These are phyloP conservation scores for Apiospora phragmitis DNA, from an alignment of 2,329 filamentous ascomycete species.

Conservation along the genomic window DNA sequence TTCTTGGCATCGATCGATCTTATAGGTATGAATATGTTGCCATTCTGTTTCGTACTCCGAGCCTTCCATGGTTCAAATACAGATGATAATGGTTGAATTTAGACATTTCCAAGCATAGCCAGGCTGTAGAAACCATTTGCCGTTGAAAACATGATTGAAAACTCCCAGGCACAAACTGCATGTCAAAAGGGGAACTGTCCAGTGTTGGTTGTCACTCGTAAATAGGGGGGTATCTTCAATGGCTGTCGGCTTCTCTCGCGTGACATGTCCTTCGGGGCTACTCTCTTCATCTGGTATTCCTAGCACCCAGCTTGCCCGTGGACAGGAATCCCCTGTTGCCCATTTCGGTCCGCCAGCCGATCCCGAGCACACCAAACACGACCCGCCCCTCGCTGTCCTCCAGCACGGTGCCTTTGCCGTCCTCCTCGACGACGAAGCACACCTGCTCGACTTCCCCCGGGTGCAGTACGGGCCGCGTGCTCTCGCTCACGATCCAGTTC, in stretches of 20 bases:
- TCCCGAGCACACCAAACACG: conserved; percentile 76
- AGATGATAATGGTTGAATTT: neutral
- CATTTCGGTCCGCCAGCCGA: conserved; percentile 89
- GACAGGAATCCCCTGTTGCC: conserved; percentile 85
- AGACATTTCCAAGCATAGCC: neutral
- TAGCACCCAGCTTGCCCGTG: conserved; percentile 75
- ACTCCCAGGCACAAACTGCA: neutral
- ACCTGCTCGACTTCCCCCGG: conserved; percentile 67
- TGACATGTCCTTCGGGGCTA: neutral
- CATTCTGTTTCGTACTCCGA: neutral
- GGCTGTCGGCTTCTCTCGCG: neutral
- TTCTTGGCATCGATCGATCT: neutral
- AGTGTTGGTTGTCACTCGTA: neutral
- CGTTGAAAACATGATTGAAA: neutral
- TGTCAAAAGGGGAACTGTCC: neutral
- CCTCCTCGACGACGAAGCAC: conserved; percentile 60
- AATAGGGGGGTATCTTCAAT: neutral
- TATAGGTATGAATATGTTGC: neutral
- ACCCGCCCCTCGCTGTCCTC: conserved; percentile 61
- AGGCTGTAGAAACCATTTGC: neutral
- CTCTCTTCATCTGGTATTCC: conserved; percentile 31
- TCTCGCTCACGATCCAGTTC: conserved; percentile 53
- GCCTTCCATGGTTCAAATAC: neutral
- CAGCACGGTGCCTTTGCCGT: conserved; percentile 36
- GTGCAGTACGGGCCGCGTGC: conserved; percentile 55